Evolutionary conservation across 352 stramenopile genomes (phyloP).

Genomic region (Globisporangium acanthophoron): DNA sequence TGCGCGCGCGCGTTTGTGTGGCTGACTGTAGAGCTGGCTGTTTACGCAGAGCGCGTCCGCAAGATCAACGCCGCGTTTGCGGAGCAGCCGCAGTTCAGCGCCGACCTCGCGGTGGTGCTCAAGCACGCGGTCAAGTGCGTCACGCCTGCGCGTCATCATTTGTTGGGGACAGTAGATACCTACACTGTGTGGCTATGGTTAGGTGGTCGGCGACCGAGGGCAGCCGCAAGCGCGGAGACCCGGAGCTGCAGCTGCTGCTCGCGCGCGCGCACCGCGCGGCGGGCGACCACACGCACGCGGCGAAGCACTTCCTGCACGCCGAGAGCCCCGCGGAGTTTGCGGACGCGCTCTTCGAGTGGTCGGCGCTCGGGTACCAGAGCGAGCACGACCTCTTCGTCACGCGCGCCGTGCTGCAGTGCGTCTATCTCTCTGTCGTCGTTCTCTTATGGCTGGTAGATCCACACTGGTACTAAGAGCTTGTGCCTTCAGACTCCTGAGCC

Average conservation of each 20-base stretch:
- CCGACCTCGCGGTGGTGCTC: slow-evolving; percentile 60
- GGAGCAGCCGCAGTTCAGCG: slow-evolving; percentile 61
- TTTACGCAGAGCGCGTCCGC: slow-evolving; percentile 35
- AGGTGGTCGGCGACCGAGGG: slow-evolving; percentile 69
- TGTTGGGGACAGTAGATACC: no score
- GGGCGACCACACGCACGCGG: slow-evolving; percentile 55
- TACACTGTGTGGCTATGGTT: not conserved
- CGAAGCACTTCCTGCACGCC: slow-evolving; percentile 78
- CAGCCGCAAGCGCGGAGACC: slow-evolving; percentile 67
- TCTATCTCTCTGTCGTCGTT: slow-evolving; percentile 3
- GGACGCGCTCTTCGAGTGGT: slow-evolving; percentile 71
- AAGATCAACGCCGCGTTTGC: slow-evolving; percentile 58
- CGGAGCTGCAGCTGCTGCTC: slow-evolving; percentile 70
- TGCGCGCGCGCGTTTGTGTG: not conserved
- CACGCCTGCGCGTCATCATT: not conserved
- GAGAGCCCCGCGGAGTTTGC: slow-evolving; percentile 69
- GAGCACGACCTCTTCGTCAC: slow-evolving; percentile 79
- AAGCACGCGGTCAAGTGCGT: slow-evolving; percentile 78
- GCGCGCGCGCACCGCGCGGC: slow-evolving; percentile 42
- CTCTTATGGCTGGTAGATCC: no score
- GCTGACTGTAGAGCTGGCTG: not conserved
- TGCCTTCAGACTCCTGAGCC: slow-evolving; percentile 47
- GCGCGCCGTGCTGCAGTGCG: slow-evolving; percentile 73
- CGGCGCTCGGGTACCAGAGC: slow-evolving; percentile 64
- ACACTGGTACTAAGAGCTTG: not conserved